A percentile compares a stretch with the other conserved stretches of the same genome.
Evolutionary conservation across 2,329 filamentous ascomycete genomes (phyloP).

Genomic region (Neofusicoccum parvum): DNA sequence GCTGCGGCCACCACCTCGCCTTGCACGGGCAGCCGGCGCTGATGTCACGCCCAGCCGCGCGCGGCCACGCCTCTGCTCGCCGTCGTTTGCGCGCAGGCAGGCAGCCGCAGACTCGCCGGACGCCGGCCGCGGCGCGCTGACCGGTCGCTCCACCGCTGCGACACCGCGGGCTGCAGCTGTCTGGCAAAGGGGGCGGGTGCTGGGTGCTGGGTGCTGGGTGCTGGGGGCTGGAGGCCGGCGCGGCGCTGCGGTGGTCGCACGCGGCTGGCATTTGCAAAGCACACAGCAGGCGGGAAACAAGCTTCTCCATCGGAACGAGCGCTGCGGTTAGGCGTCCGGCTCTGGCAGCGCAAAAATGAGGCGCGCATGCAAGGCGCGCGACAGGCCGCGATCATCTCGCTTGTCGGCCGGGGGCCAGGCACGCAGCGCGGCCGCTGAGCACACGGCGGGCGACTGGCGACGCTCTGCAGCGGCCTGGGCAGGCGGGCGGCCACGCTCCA

Average conservation of each 20-base stretch:
- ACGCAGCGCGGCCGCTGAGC: not conserved
- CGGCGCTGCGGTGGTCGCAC: not conserved
- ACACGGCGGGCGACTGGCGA: not conserved
- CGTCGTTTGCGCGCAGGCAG: conserved; percentile 6
- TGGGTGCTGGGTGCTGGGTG: no score
- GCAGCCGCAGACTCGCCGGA: conserved; percentile 9
- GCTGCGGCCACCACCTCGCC: no score
- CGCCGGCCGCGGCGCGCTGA: not conserved
- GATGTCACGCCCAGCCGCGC: not conserved
- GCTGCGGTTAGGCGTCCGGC: not conserved
- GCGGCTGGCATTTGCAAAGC: not conserved
- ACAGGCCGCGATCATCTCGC: conserved; percentile 17
- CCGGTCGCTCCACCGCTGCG: not conserved
- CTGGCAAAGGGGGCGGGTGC: no score
- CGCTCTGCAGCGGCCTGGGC: not conserved
- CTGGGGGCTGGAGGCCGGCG: not conserved
- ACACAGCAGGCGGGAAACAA: conserved; percentile 5
- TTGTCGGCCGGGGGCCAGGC: not conserved
- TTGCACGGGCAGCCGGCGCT: no score
- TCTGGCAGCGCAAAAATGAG: conserved; percentile 18
- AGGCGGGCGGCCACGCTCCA: no score
- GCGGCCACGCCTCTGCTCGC: not conserved
- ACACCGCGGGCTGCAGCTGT: no score
- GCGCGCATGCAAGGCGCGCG: conserved; percentile 16
- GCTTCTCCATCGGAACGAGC: conserved; percentile 2